These are phyloP conservation scores for Venturia nashicola DNA, from an alignment of 2,329 filamentous ascomycete genomes.

Conservation along the genomic window DNA sequence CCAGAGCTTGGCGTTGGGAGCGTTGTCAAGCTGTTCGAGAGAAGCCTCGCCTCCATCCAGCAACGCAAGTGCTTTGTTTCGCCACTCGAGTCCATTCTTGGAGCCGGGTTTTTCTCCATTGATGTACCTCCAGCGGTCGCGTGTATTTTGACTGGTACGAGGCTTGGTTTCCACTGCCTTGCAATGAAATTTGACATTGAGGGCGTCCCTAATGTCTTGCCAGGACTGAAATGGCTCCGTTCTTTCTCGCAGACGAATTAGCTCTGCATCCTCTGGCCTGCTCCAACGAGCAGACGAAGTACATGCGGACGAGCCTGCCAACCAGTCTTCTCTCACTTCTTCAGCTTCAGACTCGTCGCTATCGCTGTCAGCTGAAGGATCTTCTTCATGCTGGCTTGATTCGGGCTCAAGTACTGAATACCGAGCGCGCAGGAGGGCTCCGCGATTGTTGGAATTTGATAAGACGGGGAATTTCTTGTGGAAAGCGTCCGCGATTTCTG, in stretches of 20 bases:
- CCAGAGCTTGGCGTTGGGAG: not conserved
- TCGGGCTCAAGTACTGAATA: not conserved
- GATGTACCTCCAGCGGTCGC: not conserved
- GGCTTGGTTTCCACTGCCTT: not conserved
- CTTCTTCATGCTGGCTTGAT: not conserved
- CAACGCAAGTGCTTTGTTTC: not conserved
- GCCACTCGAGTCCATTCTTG: not conserved
- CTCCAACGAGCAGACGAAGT: not conserved
- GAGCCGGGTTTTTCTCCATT: not conserved
- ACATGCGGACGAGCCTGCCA: not conserved
- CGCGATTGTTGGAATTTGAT: too few species aligned
- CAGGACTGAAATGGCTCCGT: not conserved
- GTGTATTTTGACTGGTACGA: not conserved
- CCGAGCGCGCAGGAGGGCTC: not conserved
- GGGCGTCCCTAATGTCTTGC: not conserved
- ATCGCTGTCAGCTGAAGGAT: not conserved
- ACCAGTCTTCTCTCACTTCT: not conserved
- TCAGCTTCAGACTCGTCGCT: not conserved
- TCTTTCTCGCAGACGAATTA: not conserved
- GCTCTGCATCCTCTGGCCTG: not conserved
- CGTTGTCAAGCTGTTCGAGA: too few species aligned
- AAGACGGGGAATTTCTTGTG: not conserved
- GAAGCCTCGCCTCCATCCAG: not conserved
- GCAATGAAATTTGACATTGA: not conserved
- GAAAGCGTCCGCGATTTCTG: not conserved